These are phyloP conservation scores for Gracilaria caudata DNA, from an alignment of 23 red algal species.

Conservation along the genomic window DNA sequence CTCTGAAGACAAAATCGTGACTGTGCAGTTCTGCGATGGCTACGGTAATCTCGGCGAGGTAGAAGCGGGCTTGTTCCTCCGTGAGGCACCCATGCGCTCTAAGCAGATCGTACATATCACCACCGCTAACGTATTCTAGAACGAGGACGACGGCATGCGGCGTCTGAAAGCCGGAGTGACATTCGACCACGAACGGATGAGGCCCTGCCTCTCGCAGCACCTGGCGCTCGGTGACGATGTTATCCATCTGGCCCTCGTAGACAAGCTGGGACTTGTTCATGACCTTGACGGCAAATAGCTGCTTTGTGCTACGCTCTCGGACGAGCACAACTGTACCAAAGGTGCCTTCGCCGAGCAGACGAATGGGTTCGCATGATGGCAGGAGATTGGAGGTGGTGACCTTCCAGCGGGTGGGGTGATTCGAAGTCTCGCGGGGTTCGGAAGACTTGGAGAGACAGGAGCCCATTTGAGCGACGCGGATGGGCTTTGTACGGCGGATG, in stretches of 20 bases:
- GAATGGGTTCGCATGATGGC: conserved; percentile 77
- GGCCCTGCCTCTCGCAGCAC: conserved; percentile 88
- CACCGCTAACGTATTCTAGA: conserved; percentile 92
- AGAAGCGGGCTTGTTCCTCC: conserved; percentile 80
- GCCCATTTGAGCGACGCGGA: conserved; percentile 4
- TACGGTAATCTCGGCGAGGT: conserved; percentile 83
- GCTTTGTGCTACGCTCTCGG: conserved; percentile 80
- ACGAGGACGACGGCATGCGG: conserved; percentile 87
- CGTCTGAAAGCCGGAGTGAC: conserved; percentile 83
- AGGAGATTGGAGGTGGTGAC: conserved; percentile 42
- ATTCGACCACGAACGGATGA: conserved; percentile 94
- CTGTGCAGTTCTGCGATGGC: conserved; percentile 82
- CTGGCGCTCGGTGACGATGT: conserved; percentile 77
- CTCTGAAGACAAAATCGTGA: conserved; percentile 87
- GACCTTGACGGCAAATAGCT: conserved; percentile 86
- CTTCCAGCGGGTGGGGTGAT: conserved; percentile 34
- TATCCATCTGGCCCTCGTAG: conserved; percentile 56
- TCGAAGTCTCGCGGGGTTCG: conserved; percentile 15
- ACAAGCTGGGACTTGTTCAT: conserved; percentile 89
- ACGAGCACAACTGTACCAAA: conserved; percentile 90
- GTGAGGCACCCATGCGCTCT: conserved; percentile 67
- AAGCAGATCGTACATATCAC: conserved; percentile 92
- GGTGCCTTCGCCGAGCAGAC: conserved; percentile 89
- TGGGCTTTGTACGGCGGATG: neutral
- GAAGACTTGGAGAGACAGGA: conserved; percentile 12